Evolutionary conservation across 768 basidiomycete species (phyloP), one percentile per base, ranked within the genome.

Genomic region (Boletus coccyginus): DNA sequence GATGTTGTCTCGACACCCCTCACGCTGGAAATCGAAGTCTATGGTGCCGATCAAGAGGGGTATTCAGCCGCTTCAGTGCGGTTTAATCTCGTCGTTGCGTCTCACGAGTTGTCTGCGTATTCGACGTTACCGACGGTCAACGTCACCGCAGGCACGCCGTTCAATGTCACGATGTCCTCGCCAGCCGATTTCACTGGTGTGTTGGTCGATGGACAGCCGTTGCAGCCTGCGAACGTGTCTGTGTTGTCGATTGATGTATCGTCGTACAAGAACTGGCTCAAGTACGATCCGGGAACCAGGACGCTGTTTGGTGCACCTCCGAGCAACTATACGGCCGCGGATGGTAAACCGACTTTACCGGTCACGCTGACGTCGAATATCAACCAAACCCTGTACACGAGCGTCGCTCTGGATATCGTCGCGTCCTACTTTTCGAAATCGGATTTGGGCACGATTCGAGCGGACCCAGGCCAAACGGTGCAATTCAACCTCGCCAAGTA

Each of bases 41-140:
- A 82, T 63, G 91, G 81, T 6, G 87, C 90, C 44, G 91, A 93
- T 62, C 77, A 82, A 59, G 77, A 81, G 62, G 92, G 91, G 7
- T 92, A 87, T 63, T 82, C 82, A 12, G 86, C 88, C 39, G 73
- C 74, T 10, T 72, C 70, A 17, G 70, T 87, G 24, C 74, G 78
- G 11, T 94, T 96, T 68, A 77, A 80, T 63, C 62, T 95, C 33
- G 77, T 87, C 47, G 73, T 93, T 35, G 83, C 90, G 3, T 68
- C 75, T 19, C 85, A 92, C 66, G 87, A 93, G 53, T 73, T 95
- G 54, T 83, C 83, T 44, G 62, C 75, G 8, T 67, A 71, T 12
- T 48, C 67, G 13, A 67, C 80, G 39, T 78, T 90, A 17, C 81
- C 85, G 12, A 82, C 82, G 8, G 78, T 92, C 70, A 94, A 94